Percentiles rank a stretch among this genome's conserved stretches.
Conservation (phyloP, 1,139 yeast genomes). For the Pichiaceae sp. region DNA sequence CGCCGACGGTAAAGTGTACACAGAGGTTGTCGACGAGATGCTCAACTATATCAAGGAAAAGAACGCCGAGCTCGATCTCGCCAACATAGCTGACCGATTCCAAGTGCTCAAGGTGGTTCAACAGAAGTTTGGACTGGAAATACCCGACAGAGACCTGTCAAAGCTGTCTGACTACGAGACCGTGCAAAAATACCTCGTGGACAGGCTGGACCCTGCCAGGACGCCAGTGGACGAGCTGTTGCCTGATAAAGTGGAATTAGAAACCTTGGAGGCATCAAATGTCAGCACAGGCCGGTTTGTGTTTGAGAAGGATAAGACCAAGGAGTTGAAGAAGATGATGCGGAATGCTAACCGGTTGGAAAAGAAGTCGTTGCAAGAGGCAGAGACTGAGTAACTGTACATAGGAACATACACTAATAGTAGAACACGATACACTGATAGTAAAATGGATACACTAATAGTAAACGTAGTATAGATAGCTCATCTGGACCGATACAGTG, state of each 20-base stretch:
- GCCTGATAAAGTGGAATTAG: conserved; percentile 60
- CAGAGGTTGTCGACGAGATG: conserved; percentile 13
- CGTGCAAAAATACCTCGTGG: conserved; percentile 36
- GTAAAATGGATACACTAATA: not conserved
- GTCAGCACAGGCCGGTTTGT: conserved; percentile 36
- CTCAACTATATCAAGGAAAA: conserved; percentile 18
- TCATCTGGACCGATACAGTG: conserved; percentile 36
- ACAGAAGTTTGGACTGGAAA: conserved; percentile 47
- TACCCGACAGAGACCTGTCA: conserved; percentile 59
- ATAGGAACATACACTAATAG: too few relatives aligned
- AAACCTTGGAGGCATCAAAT: conserved; percentile 40
- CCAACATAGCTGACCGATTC: conserved; percentile 54
- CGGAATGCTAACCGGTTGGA: conserved; percentile 34
- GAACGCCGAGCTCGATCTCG: conserved; percentile 15
- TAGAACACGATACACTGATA: too few relatives aligned
- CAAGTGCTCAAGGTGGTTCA: conserved; percentile 50
- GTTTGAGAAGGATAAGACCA: conserved; percentile 30
- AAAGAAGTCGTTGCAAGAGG: conserved; percentile 23
- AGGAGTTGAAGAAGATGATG: conserved; percentile 33
- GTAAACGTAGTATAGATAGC: conserved; percentile 1
- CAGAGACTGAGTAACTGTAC: too few relatives aligned
- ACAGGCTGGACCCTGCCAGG: conserved; percentile 36
- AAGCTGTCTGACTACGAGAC: conserved; percentile 37
- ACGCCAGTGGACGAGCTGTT: conserved; percentile 52
- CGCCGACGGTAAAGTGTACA: conserved; percentile 6